These are phyloP conservation scores for Pleurotus ostreatus DNA, from an alignment of 768 basidiomycete genomes.

Conservation along the genomic window DNA sequence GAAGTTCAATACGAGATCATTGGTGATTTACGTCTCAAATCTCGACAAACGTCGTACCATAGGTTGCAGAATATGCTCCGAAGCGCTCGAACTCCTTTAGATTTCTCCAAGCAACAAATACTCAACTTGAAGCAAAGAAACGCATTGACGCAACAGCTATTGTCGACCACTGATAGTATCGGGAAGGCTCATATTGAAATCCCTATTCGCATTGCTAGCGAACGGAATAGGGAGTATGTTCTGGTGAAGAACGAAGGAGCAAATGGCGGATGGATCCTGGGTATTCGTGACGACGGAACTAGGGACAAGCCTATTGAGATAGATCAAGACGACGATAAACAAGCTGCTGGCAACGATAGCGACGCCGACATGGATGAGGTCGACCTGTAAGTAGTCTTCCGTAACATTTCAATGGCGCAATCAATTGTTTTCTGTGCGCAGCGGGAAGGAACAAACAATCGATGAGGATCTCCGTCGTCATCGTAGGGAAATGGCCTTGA, in stretches of 20 bases:
- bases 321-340: slow-evolving; percentile 53
- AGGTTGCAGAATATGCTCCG: slow-evolving; percentile 89
- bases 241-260: slow-evolving; percentile 87
- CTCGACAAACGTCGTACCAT: slow-evolving; percentile 89
- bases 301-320: slow-evolving; percentile 82
- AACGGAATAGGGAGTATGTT: slow-evolving; percentile 93
- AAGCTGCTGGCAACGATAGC: slow-evolving; percentile 39
- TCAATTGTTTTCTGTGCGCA: slow-evolving; percentile 14
- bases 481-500: slow-evolving; percentile 56
- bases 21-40: slow-evolving; percentile 91
- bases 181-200: slow-evolving; percentile 88
- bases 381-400: slow-evolving; percentile 47
- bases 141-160: slow-evolving; percentile 85
- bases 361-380: slow-evolving; percentile 83
- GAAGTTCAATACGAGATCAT: slow-evolving; percentile 99
- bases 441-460: slow-evolving; percentile 28
- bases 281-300: slow-evolving; percentile 85
- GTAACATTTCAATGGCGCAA: not conserved
- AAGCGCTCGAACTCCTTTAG: slow-evolving; percentile 75
- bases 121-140: slow-evolving; percentile 87
- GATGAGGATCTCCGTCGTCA: slow-evolving; percentile 66
- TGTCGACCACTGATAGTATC: slow-evolving; percentile 89
- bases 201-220: slow-evolving; percentile 91
- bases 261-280: slow-evolving; percentile 92
- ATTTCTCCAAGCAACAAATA: slow-evolving; percentile 97